Conservation (phyloP, 495 filamentous ascomycete species). For the Barbatosphaeria neglecta region DNA sequence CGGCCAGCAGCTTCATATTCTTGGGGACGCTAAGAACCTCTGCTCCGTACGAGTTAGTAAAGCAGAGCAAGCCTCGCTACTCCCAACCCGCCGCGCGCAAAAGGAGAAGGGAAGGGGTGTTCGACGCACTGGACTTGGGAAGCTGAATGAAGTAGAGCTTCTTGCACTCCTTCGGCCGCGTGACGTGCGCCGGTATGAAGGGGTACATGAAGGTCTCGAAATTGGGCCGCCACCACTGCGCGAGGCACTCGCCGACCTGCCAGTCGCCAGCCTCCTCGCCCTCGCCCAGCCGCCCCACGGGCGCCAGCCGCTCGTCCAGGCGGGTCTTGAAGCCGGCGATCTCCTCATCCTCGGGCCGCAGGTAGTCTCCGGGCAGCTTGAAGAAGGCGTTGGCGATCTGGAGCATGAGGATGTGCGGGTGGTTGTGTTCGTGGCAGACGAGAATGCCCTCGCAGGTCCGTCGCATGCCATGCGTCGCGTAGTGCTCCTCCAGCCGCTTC, state of each 20-base stretch:
- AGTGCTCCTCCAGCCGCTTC: slow-evolving; percentile 89
- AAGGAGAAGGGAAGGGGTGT: neutral
- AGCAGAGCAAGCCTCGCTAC: too few relatives aligned
- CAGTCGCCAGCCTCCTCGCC: slow-evolving; percentile 85
- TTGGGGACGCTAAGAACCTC: slow-evolving; percentile 96
- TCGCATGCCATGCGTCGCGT: slow-evolving; percentile 84
- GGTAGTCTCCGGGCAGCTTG: slow-evolving; percentile 95
- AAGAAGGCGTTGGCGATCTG: slow-evolving; percentile 99
- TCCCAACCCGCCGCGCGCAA: neutral
- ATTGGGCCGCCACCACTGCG: slow-evolving; percentile 97
- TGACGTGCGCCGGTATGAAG: slow-evolving; percentile 89
- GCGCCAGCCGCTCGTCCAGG: slow-evolving; percentile 84
- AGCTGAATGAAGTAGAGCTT: slow-evolving; percentile 96
- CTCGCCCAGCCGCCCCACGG: slow-evolving; percentile 75
- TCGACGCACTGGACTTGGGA: slow-evolving; percentile 69
- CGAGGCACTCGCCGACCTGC: slow-evolving; percentile 87
- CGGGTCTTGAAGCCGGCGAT: slow-evolving; percentile 85
- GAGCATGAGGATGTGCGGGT: slow-evolving; percentile 94
- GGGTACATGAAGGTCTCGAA: slow-evolving; percentile 99
- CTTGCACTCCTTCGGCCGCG: slow-evolving; percentile 96
- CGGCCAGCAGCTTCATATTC: slow-evolving; percentile 98
- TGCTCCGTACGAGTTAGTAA: slow-evolving; percentile 26
- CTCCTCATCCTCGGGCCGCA: slow-evolving; percentile 82
- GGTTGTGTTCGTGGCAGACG: slow-evolving; percentile 97
- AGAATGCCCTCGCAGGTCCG: slow-evolving; percentile 92